These are phyloP conservation scores for Pythium periplocum DNA, from an alignment of 352 stramenopile species.

Conservation along the genomic window DNA sequence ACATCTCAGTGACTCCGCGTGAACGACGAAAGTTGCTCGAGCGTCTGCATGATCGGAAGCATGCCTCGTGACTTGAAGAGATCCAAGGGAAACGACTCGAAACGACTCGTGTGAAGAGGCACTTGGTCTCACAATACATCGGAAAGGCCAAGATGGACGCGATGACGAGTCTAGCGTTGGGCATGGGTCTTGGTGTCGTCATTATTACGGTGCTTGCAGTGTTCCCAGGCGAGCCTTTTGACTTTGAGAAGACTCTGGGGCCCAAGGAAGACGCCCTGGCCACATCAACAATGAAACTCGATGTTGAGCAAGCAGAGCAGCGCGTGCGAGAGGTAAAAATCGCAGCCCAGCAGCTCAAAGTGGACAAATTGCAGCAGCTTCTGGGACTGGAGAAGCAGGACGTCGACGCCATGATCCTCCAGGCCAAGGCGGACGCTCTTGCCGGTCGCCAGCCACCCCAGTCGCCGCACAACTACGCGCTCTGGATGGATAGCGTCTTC, in stretches of 20 bases:
- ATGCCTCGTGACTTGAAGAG: too few species aligned
- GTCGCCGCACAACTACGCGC: slow-evolving; percentile 22
- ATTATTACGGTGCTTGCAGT: slow-evolving; percentile 33
- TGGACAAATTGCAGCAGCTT: slow-evolving; percentile 54
- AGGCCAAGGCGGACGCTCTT: slow-evolving; percentile 30
- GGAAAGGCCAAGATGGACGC: slow-evolving; percentile 28
- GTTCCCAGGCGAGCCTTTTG: slow-evolving; percentile 59
- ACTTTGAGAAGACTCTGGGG: slow-evolving; percentile 22
- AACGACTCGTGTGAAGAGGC: neutral
- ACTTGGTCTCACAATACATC: neutral
- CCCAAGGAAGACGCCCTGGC: neutral
- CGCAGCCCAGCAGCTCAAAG: slow-evolving; percentile 28
- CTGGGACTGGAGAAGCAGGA: slow-evolving; percentile 45
- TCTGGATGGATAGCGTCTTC: slow-evolving; percentile 40
- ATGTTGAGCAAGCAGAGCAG: neutral
- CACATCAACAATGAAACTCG: neutral
- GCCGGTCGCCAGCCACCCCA: slow-evolving; percentile 11
- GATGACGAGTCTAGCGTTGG: slow-evolving; percentile 34
- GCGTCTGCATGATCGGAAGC: too few species aligned
- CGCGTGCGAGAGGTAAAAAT: slow-evolving; percentile 24
- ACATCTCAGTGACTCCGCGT: too few species aligned
- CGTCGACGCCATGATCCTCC: slow-evolving; percentile 30
- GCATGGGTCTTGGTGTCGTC: slow-evolving; percentile 33
- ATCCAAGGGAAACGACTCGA: too few species aligned
- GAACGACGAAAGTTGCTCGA: too few species aligned